Conservation (phyloP, 805 yeast genomes). For the Metschnikowia baotianmanensis region DNA sequence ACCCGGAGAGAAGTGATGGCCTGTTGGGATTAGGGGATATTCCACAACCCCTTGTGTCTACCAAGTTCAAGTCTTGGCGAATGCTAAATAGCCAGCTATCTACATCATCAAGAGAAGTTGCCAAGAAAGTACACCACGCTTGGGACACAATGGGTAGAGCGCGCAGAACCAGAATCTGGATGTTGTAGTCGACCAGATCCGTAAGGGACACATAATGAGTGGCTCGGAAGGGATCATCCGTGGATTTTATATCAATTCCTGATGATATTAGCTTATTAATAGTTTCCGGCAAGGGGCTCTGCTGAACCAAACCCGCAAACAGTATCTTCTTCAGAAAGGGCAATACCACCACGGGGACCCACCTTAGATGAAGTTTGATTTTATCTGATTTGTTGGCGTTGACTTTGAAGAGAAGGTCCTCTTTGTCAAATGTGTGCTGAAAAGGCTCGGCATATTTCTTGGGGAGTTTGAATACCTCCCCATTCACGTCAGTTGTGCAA, state of each 20-base stretch:
- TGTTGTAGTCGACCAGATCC: conserved; percentile 13
- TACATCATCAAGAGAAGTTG: conserved; percentile 13
- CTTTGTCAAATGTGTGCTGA: conserved; percentile 7
- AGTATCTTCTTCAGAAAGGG: conserved; percentile 15
- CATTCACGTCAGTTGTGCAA: conserved; percentile 32
- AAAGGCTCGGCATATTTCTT: conserved; percentile 14
- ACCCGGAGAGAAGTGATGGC: conserved; percentile 15
- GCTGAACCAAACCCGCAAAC: conserved; percentile 13
- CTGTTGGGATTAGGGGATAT: conserved; percentile 17
- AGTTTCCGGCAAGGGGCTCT: conserved; percentile 13
- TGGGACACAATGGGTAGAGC: conserved; percentile 28
- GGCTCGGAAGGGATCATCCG: conserved; percentile 19
- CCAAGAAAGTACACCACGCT: conserved; percentile 24
- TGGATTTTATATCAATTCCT: conserved; percentile 21
- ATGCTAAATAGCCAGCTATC: conserved; percentile 23
- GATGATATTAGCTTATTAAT: conserved; percentile 11
- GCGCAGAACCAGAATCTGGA: conserved; percentile 27
- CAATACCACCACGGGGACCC: conserved; percentile 23
- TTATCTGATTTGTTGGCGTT: conserved; percentile 19
- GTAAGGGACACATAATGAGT: conserved; percentile 24
- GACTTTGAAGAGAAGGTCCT: conserved; percentile 13
- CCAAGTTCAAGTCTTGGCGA: conserved; percentile 17
- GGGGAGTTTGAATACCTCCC: conserved; percentile 21
- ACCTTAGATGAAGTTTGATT: conserved; percentile 17
- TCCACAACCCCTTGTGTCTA: conserved; percentile 11